A percentile compares a stretch with the other conserved stretches of the same genome.
Evolutionary conservation across 345 rosid genomes (phyloP).

Genomic region (Dipteronia dyeriana): DNA sequence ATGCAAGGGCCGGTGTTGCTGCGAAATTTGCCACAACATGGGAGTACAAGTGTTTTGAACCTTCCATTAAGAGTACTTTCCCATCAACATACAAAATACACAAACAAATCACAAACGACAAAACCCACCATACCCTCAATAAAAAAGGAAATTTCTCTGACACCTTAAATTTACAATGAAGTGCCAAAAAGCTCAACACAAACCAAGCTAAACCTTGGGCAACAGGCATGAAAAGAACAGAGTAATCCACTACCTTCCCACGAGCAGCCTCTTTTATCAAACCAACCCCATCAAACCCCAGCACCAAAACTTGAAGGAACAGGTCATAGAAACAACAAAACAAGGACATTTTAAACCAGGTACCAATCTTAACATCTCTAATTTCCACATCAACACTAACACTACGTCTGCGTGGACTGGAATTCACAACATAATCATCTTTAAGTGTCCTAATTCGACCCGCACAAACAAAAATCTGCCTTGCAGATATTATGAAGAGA

Average conservation of each 20-base stretch:
- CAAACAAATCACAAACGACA: conserved; percentile 71
- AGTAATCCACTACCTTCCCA: conserved; percentile 58
- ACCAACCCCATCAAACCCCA: conserved; percentile 74
- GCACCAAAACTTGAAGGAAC: conserved; percentile 61
- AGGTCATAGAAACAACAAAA: conserved; percentile 76
- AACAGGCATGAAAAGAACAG: conserved; percentile 57
- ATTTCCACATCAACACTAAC: conserved; percentile 47
- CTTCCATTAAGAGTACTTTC: conserved; percentile 49
- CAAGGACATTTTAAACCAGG: conserved; percentile 63
- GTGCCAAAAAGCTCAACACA: conserved; percentile 67
- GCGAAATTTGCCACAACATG: conserved; percentile 77
- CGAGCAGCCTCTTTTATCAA: conserved; percentile 54
- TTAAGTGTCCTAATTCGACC: conserved; percentile 61
- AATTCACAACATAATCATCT: conserved; percentile 55
- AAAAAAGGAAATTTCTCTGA: conserved; percentile 73
- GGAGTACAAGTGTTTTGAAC: conserved; percentile 57
- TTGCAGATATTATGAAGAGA: conserved; percentile 64
- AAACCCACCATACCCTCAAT: conserved; percentile 87
- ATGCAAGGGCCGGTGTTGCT: conserved; percentile 80
- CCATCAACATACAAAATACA: conserved; percentile 75
- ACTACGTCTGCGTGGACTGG: conserved; percentile 46
- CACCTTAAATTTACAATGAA: conserved; percentile 77
- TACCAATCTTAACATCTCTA: conserved; percentile 48
- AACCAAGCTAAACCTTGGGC: conserved; percentile 83
- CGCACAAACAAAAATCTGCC: conserved; percentile 61